Evolutionary conservation across 345 rosid genomes (phyloP), one percentile per base, ranked within the genome.

Genomic region (Eucalyptus camaldulensis): DNA sequence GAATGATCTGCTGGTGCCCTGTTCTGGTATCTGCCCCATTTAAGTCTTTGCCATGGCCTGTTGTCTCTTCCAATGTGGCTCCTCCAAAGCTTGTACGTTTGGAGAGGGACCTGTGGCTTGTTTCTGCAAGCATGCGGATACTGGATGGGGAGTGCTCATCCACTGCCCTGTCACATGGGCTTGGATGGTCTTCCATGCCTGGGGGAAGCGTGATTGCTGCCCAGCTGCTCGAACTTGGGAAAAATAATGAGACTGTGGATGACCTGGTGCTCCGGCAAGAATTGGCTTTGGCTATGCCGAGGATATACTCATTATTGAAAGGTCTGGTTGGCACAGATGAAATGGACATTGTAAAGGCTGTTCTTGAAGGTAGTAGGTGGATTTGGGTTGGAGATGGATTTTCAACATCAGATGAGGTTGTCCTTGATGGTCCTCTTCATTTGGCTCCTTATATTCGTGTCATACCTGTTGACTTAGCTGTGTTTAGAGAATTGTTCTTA

Each of bases 341-440:
- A 92, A 96, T 96, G 97, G 99, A 97, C 87, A 96, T 97, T 89
- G 95, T 96, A 90, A 96, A 97, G 93, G 98, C 99, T 92, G 94
- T 97, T 91, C 97, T 97, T 91, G 99, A 97, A 95, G 99, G 98
- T 67, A 94, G 99, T 92, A 97, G 99, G 90, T 97, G 99, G 99
- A 95, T 97, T 88, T 97, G 99, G 99, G 99, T 97, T 80, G 99
- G 99, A 88, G 99, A 96, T 94, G 99, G 99, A 89, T 97, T 97
- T 96, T 96, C 99, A 89, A 97, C 94, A 14, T 89, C 93, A 50
- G 95, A 95, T 89, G 99, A 97, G 95, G 99, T 97, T 91, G 99
- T 96, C 89, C 97, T 97, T 62, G 95, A 97, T 91, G 99, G 99
- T 80, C 99, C 96, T 90, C 95, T 97, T 93, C 99, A 96, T 90